A percentile compares a stretch with the other conserved stretches of the same genome.
phyloP scores from a whole-genome alignment of 805 yeast species.

The Cyberlindnera nakhonratchasimensis region DNA sequence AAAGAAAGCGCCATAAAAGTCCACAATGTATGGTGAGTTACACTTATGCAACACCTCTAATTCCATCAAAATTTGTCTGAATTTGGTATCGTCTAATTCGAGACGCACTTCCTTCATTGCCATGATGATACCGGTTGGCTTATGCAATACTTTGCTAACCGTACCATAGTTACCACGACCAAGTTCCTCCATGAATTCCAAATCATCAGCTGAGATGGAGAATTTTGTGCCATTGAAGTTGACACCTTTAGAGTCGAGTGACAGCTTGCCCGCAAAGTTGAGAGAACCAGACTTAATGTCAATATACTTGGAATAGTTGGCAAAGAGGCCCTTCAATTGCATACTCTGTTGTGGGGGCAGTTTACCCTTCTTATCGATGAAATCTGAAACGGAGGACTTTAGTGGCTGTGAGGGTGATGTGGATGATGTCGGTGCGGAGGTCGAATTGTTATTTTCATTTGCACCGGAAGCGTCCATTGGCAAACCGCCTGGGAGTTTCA shows the following conservation, averaged over 20 bases:
- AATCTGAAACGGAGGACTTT: slow-evolving; percentile 21
- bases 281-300: slow-evolving; percentile 91
- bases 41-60: slow-evolving; percentile 91
- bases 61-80: slow-evolving; percentile 94
- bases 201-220: slow-evolving; percentile 79
- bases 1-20: slow-evolving; percentile 95
- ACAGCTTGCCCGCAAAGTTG: slow-evolving; percentile 90
- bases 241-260: slow-evolving; percentile 86
- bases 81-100: slow-evolving; percentile 90
- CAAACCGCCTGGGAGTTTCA: slow-evolving; percentile 81
- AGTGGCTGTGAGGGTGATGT: slow-evolving; percentile 6
- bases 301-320: slow-evolving; percentile 80
- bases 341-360: slow-evolving; percentile 21
- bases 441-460: not conserved
- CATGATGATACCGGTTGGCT: slow-evolving; percentile 88
- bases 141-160: slow-evolving; percentile 88
- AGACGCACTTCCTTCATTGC: slow-evolving; percentile 96
- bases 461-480: slow-evolving; percentile 37
- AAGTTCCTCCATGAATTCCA: slow-evolving; percentile 77
- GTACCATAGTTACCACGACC: slow-evolving; percentile 98
- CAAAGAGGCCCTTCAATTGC: slow-evolving; percentile 60
- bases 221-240: slow-evolving; percentile 89
- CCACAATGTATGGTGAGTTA: slow-evolving; percentile 86
- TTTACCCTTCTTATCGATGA: slow-evolving; percentile 26
- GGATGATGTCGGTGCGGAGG: slow-evolving; percentile 21